Percentiles rank a stretch among this genome's conserved stretches.
Conservation (phyloP, 352 stramenopile species). For the Pythium oligandrum region DNA sequence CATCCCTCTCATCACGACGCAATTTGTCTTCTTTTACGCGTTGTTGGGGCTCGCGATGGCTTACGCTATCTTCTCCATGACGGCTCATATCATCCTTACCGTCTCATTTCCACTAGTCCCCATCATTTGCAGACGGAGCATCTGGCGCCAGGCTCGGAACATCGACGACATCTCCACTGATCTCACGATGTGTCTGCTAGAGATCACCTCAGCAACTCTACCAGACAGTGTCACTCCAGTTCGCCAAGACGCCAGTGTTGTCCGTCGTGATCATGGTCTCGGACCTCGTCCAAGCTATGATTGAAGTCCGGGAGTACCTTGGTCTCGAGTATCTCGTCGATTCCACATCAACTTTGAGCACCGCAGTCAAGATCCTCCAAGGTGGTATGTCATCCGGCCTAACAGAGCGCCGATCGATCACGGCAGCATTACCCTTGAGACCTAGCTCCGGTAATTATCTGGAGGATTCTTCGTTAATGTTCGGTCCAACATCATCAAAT, state of each 20-base stretch:
- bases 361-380: conserved; percentile 14
- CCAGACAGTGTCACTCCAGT: conserved; percentile 18
- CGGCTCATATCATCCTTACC: conserved; percentile 4
- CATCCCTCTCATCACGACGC: conserved; percentile 3
- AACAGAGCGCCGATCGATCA: no score
- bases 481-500: no score
- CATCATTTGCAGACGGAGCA: conserved; percentile 7
- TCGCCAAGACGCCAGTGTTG: neutral
- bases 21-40: conserved; percentile 12
- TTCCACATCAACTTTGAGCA: conserved; percentile 5
- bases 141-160: conserved; percentile 9
- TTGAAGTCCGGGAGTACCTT: conserved; percentile 4
- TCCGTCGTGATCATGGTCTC: conserved; percentile 1
- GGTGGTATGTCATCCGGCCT: neutral
- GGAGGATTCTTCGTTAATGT: no score
- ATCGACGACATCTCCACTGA: conserved; percentile 17
- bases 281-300: conserved; percentile 1
- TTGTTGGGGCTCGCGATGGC: conserved; percentile 11
- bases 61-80: conserved; percentile 2
- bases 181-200: conserved; percentile 16
- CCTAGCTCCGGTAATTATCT: no score
- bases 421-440: no score
- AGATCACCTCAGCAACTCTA: conserved; percentile 14
- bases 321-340: conserved; percentile 9
- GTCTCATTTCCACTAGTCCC: conserved; percentile 11